Conservation (phyloP, 2,329 filamentous ascomycete genomes). For the Alternaria alternata region DNA sequence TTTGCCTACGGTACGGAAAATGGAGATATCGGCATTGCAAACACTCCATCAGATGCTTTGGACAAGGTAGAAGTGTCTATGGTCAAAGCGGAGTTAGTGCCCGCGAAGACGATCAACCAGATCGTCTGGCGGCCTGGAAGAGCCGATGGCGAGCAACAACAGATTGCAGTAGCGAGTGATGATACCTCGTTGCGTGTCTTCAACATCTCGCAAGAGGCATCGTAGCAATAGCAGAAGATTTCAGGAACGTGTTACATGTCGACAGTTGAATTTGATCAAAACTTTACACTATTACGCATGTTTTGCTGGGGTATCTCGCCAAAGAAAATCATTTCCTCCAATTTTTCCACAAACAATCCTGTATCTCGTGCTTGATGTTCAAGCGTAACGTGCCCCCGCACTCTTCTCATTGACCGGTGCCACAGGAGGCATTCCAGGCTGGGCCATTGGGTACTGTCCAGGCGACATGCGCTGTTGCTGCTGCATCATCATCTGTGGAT, state of each 20-base stretch:
- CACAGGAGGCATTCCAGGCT: background rate
- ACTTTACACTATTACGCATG: constrained; percentile 1
- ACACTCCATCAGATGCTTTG: constrained; percentile 8
- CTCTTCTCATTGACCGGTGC: constrained; percentile 30
- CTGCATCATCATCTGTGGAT: constrained; percentile 8
- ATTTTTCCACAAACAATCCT: background rate
- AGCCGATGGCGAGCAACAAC: constrained; percentile 17
- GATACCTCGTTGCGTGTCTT: constrained; percentile 52
- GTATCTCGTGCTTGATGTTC: background rate
- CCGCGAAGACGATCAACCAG: constrained; percentile 44
- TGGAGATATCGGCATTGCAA: constrained; percentile 36
- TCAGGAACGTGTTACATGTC: background rate
- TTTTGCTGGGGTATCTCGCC: constrained; percentile 13
- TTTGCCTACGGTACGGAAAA: constrained; percentile 48
- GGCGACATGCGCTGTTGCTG: constrained; percentile 13
- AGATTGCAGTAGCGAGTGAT: constrained; percentile 54
- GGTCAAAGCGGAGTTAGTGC: constrained; percentile 24
- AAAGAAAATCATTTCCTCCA: background rate
- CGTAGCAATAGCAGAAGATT: background rate
- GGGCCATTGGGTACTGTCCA: constrained; percentile 5
- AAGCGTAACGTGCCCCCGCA: constrained; percentile 26
- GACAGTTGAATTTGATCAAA: background rate
- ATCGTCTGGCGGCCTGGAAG: constrained; percentile 43
- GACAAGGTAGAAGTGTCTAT: constrained; percentile 26
- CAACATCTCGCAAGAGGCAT: constrained; percentile 18